These are phyloP conservation scores for Zizania palustris DNA, from an alignment of 202 grass and related monocot genomes.

Conservation along the genomic window DNA sequence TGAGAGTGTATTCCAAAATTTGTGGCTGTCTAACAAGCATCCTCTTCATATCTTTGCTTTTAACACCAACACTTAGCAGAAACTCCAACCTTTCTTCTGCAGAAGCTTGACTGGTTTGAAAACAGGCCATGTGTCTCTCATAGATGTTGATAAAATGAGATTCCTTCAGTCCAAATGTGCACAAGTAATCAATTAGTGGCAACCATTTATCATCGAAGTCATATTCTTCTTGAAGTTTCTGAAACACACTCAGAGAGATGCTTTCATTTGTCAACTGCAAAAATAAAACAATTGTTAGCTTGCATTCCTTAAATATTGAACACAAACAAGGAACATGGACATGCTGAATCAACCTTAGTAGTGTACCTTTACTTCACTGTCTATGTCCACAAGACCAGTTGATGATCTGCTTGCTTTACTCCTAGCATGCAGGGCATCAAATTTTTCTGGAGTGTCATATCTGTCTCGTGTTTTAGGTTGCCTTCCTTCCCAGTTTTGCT, in stretches of 20 bases:
- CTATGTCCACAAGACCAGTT: conserved; percentile 27
- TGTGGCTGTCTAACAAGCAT: conserved; percentile 89
- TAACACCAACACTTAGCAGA: conserved; percentile 74
- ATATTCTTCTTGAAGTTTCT: conserved; percentile 85
- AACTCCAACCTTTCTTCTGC: conserved; percentile 83
- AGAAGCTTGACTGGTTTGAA: conserved; percentile 74
- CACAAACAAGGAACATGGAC: conserved; percentile 30
- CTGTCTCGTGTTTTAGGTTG: conserved; percentile 37
- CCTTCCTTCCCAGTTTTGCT: conserved; percentile 54
- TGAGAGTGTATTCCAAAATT: conserved; percentile 84
- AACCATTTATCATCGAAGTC: conserved; percentile 90
- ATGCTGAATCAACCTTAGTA: conserved; percentile 30
- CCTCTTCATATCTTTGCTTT: conserved; percentile 86
- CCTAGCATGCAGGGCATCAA: conserved; percentile 26
- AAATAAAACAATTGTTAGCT: conserved; percentile 30
- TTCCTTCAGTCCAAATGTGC: conserved; percentile 84
- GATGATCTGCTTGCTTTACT: conserved; percentile 40
- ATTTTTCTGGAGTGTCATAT: conserved; percentile 39
- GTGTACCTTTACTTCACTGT: conserved; percentile 53
- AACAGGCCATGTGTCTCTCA: conserved; percentile 84
- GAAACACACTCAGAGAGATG: conserved; percentile 60
- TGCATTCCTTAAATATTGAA: background rate
- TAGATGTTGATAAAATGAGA: conserved; percentile 89
- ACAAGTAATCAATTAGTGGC: conserved; percentile 83
- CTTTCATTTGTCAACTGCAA: conserved; percentile 80